phyloP scores from a whole-genome alignment of 306 rosid genomes.

The Vigna radiata region DNA sequence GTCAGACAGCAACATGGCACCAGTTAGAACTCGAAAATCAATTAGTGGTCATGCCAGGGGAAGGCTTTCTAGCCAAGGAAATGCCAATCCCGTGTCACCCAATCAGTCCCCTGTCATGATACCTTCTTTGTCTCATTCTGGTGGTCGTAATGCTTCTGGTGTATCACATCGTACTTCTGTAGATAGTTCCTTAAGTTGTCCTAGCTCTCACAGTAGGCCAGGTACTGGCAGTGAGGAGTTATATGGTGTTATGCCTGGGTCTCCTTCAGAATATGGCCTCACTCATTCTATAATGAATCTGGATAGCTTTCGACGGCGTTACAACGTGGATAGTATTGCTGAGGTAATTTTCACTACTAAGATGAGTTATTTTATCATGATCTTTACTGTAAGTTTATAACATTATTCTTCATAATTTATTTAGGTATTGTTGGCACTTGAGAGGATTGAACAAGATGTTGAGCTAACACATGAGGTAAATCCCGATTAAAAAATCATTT shows the following conservation, averaged over 20 bases:
- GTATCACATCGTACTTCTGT: conserved; percentile 52
- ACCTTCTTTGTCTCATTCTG: conserved; percentile 59
- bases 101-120: conserved; percentile 50
- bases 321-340: conserved; percentile 86
- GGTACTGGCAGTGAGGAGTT: conserved; percentile 60
- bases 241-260: conserved; percentile 53
- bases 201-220: conserved; percentile 61
- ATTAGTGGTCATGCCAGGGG: conserved; percentile 58
- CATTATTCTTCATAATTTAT: conserved; percentile 32
- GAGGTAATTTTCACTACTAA: conserved; percentile 65
- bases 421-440: conserved; percentile 88
- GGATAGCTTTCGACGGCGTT: conserved; percentile 65
- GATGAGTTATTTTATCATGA: not conserved
- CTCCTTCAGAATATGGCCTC: conserved; percentile 62
- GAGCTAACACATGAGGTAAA: conserved; percentile 93
- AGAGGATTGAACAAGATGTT: conserved; percentile 95
- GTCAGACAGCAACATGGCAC: conserved; percentile 49
- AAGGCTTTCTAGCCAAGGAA: conserved; percentile 67
- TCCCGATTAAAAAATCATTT: conserved; percentile 22
- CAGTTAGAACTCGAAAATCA: conserved; percentile 70
- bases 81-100: conserved; percentile 51
- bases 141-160: conserved; percentile 55
- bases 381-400: conserved; percentile 15
- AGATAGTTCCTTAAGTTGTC: conserved; percentile 54
- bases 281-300: conserved; percentile 63